Evolutionary conservation across 2,329 filamentous ascomycete species (phyloP).

Genomic region (Leptographium procerum): DNA sequence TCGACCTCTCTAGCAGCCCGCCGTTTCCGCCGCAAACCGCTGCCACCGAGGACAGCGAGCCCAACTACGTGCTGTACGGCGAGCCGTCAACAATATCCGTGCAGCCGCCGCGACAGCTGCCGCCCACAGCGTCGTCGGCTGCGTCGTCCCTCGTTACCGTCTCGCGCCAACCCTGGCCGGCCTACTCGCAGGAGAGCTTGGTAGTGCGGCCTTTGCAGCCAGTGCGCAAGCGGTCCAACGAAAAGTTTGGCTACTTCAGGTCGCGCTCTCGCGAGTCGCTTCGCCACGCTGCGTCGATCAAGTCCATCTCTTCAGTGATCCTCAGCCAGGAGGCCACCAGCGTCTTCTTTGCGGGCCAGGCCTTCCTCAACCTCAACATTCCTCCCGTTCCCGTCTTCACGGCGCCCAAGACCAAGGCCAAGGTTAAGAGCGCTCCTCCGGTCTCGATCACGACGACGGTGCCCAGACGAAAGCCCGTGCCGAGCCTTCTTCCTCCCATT

Average conservation of each 20-base stretch:
- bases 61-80: slow-evolving; percentile 44
- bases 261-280: slow-evolving; percentile 39
- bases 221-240: slow-evolving; percentile 32
- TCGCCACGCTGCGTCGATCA: slow-evolving; percentile 19
- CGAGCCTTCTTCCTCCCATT: slow-evolving; percentile 3
- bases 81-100: slow-evolving; percentile 16
- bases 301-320: slow-evolving; percentile 43
- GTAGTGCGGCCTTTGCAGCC: slow-evolving; percentile 44
- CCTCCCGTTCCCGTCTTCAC: slow-evolving; percentile 19
- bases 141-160: slow-evolving; percentile 21
- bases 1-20: slow-evolving; percentile 8
- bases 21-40: slow-evolving; percentile 10
- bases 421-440: slow-evolving; percentile 2
- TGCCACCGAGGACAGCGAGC: slow-evolving; percentile 27
- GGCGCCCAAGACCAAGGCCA: slow-evolving; percentile 4
- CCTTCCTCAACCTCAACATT: slow-evolving; percentile 25
- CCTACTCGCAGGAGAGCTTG: slow-evolving; percentile 51
- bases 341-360: slow-evolving; percentile 26
- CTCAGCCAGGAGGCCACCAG: slow-evolving; percentile 33
- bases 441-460: background rate
- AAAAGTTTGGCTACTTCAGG: slow-evolving; percentile 37
- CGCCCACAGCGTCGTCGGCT: background rate
- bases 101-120: slow-evolving; percentile 14
- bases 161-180: slow-evolving; percentile 22
- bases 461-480: slow-evolving; percentile 10